Percentiles rank a stretch among this genome's conserved stretches.
Conservation (phyloP, 257 asterid species). For the Solanum microdontum region DNA sequence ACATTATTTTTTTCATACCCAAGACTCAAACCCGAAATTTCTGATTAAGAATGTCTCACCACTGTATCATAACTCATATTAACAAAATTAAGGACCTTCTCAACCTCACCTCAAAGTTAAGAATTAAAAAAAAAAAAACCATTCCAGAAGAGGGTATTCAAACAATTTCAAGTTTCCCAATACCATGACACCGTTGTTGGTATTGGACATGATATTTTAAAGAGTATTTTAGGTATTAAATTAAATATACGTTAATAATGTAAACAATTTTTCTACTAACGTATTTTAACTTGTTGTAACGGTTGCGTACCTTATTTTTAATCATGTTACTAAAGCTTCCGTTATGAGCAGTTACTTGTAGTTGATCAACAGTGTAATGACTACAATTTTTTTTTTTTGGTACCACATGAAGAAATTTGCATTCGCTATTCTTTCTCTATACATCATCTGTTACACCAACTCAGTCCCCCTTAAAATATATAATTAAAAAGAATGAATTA, state of each 20-base stretch:
- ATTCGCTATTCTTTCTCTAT: neutral
- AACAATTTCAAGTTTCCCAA: neutral
- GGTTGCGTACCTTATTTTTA: neutral
- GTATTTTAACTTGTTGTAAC: neutral
- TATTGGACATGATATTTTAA: neutral
- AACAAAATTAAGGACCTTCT: neutral
- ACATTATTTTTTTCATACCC: too few species aligned
- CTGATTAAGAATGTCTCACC: too few species aligned
- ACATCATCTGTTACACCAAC: neutral
- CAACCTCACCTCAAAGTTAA: neutral
- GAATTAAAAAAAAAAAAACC: neutral
- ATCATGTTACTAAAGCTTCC: neutral
- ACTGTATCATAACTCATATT: too few species aligned
- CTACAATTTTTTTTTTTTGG: neutral
- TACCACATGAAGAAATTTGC: neutral
- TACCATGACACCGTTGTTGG: neutral
- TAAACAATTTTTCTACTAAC: neutral
- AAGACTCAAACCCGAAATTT: accelerated
- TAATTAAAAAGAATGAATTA: neutral
- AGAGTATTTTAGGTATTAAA: neutral
- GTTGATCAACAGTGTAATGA: neutral
- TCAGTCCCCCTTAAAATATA: neutral
- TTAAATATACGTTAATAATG: neutral
- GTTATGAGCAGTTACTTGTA: neutral
- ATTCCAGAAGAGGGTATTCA: neutral